Evolutionary conservation across 2,329 filamentous ascomycete genomes (phyloP).

Genomic region (Blastomyces emzantsi): DNA sequence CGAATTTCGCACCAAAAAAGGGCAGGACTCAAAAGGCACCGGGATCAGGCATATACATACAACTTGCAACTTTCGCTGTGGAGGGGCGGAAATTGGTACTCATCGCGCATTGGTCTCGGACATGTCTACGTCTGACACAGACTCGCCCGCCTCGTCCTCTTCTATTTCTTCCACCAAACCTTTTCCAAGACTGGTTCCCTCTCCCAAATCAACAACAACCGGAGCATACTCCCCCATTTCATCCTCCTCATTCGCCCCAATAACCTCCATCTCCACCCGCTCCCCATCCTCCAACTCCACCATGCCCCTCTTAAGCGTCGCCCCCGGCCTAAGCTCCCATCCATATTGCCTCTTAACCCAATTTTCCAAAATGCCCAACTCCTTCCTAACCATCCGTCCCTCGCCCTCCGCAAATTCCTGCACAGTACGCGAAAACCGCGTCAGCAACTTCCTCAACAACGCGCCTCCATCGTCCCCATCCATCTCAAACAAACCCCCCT

Average conservation of each 20-base stretch:
- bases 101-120: not conserved
- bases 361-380: conserved; percentile 47
- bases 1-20: not conserved
- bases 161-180: not conserved
- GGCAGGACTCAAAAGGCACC: not conserved
- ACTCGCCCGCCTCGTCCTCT: not conserved
- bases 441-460: conserved; percentile 46
- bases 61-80: not conserved
- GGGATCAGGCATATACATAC: not conserved
- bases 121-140: conserved; percentile 9
- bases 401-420: conserved; percentile 25
- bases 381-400: conserved; percentile 37
- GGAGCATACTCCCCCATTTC: conserved; percentile 58
- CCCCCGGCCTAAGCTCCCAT: conserved; percentile 48
- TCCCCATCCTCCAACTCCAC: conserved; percentile 56
- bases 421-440: conserved; percentile 44
- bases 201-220: conserved; percentile 45
- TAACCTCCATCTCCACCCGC: conserved; percentile 50
- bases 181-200: conserved; percentile 7
- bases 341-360: conserved; percentile 47
- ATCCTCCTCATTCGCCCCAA: conserved; percentile 49
- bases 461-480: conserved; percentile 42
- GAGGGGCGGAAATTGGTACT: not conserved
- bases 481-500: conserved; percentile 54
- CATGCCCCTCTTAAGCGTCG: conserved; percentile 49